Conservation (phyloP, 2,329 filamentous ascomycete species). For the Neobulgaria alba region DNA sequence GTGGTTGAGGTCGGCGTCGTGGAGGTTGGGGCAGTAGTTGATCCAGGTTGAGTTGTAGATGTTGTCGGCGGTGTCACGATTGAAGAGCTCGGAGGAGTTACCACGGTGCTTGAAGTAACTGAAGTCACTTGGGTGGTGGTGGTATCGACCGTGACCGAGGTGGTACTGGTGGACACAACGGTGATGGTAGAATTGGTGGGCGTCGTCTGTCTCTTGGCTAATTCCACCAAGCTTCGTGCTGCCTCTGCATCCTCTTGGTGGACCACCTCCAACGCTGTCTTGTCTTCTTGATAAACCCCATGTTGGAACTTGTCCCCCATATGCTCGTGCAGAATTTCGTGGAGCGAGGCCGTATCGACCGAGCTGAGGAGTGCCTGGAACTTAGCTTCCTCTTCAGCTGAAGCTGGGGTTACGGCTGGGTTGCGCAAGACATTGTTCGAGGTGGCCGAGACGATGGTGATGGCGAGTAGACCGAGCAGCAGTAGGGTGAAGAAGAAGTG, state of each 20-base stretch:
- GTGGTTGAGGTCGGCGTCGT: slow-evolving; percentile 3
- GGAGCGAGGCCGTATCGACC: slow-evolving; percentile 51
- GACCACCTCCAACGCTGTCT: slow-evolving; percentile 53
- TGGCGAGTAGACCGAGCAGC: slow-evolving; percentile 26
- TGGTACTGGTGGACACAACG: slow-evolving; percentile 8
- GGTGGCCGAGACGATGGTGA: slow-evolving; percentile 30
- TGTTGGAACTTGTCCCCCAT: slow-evolving; percentile 56
- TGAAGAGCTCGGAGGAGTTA: background rate
- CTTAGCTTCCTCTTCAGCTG: slow-evolving; percentile 22
- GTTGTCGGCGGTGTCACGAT: background rate
- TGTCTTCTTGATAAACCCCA: slow-evolving; percentile 59
- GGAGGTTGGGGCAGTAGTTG: background rate
- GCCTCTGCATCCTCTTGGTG: slow-evolving; percentile 52
- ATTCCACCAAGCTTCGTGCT: slow-evolving; percentile 52
- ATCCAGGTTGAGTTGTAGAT: background rate
- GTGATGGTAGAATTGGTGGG: slow-evolving; percentile 14
- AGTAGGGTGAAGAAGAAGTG: slow-evolving; percentile 30
- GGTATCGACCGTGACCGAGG: slow-evolving; percentile 1
- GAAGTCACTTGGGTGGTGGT: slow-evolving; percentile 2
- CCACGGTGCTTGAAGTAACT: slow-evolving; percentile 1
- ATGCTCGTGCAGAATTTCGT: slow-evolving; percentile 57
- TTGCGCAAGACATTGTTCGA: slow-evolving; percentile 17
- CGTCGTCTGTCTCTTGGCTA: slow-evolving; percentile 51
- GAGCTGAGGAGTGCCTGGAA: slow-evolving; percentile 48
- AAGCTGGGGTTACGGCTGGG: background rate